Evolutionary conservation across 2,329 filamentous ascomycete genomes (phyloP).

Genomic region (Claviceps humidiphila): DNA sequence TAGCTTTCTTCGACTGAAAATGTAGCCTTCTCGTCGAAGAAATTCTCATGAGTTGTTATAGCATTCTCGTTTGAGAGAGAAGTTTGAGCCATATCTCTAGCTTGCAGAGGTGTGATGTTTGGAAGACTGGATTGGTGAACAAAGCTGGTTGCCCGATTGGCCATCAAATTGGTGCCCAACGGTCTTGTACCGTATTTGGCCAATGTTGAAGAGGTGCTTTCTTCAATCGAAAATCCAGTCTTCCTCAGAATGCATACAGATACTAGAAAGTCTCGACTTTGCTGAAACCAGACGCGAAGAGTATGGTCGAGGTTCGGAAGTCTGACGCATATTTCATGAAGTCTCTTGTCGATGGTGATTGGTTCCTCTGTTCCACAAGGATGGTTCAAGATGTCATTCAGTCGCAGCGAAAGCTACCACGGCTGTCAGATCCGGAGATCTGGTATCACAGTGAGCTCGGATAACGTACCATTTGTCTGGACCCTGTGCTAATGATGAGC

Average conservation of each 20-base stretch:
- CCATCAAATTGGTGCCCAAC: background rate
- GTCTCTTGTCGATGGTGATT: slow-evolving; percentile 11
- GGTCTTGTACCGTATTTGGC: background rate
- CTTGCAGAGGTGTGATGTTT: slow-evolving; percentile 13
- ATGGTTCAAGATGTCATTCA: slow-evolving; percentile 5
- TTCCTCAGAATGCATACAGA: slow-evolving; percentile 19
- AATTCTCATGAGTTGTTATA: background rate
- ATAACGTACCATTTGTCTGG: slow-evolving; percentile 4
- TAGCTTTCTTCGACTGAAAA: slow-evolving; percentile 14
- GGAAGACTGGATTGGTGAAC: slow-evolving; percentile 11
- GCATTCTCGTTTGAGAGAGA: background rate
- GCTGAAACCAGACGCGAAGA: slow-evolving; percentile 16
- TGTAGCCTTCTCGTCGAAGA: slow-evolving; percentile 11
- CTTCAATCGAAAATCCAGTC: slow-evolving; percentile 16
- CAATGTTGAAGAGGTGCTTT: slow-evolving; percentile 5
- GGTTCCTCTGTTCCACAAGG: background rate
- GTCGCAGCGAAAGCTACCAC: slow-evolving; percentile 4
- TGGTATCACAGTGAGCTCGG: background rate
- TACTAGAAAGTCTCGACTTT: slow-evolving; percentile 20
- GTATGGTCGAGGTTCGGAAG: slow-evolving; percentile 14
- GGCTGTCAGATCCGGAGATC: slow-evolving; percentile 2
- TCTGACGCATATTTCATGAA: slow-evolving; percentile 13
- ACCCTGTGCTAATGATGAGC: slow-evolving; percentile 1
- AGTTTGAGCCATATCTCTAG: slow-evolving; percentile 4
- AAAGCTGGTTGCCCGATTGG: background rate